Percentiles rank a stretch among this genome's conserved stretches.
phyloP scores from a whole-genome alignment of 169 alveolate species.

The Eimeria sp. region DNA sequence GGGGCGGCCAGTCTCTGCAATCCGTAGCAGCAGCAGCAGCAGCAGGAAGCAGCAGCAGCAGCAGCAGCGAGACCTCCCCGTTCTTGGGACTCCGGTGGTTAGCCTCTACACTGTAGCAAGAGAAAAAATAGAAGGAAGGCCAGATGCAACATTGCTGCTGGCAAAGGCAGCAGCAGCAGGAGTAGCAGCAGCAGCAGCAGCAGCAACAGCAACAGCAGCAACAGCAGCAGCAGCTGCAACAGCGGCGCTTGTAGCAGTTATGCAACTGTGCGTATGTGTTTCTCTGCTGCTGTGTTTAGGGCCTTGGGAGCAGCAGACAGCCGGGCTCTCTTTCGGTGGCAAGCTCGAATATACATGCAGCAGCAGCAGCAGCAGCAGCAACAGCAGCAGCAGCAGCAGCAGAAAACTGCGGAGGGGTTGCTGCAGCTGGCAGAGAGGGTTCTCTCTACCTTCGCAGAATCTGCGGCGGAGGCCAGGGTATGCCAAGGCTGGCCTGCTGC shows the following conservation, averaged over 20 bases:
- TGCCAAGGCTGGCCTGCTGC: not conserved
- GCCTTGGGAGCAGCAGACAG: slow-evolving; percentile 41
- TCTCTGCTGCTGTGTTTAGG: slow-evolving; percentile 30
- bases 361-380: slow-evolving; percentile 56
- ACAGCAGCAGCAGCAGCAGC: slow-evolving; percentile 28
- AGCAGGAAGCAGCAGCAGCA: slow-evolving; percentile 33
- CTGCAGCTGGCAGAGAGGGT: slow-evolving; percentile 13
- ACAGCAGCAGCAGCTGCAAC: not conserved
- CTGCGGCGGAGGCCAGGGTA: slow-evolving; percentile 4
- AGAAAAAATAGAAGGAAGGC: not conserved
- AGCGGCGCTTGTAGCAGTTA: not conserved
- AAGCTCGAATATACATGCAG: slow-evolving; percentile 3
- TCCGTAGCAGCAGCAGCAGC: not conserved
- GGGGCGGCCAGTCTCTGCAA: not conserved
- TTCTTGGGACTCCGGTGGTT: not conserved
- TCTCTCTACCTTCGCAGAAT: not conserved
- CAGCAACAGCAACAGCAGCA: not conserved
- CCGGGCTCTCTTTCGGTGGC: slow-evolving; percentile 28
- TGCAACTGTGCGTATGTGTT: not conserved
- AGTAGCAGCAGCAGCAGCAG: not conserved
- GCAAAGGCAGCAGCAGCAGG: slow-evolving; percentile 23
- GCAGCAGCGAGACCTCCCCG: slow-evolving; percentile 20
- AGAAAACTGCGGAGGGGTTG: not conserved
- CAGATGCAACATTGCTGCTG: not conserved
- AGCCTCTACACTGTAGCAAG: slow-evolving; percentile 1